Evolutionary conservation across 2,329 filamentous ascomycete species (phyloP).

Genomic region (Bipolaris gigantea): DNA sequence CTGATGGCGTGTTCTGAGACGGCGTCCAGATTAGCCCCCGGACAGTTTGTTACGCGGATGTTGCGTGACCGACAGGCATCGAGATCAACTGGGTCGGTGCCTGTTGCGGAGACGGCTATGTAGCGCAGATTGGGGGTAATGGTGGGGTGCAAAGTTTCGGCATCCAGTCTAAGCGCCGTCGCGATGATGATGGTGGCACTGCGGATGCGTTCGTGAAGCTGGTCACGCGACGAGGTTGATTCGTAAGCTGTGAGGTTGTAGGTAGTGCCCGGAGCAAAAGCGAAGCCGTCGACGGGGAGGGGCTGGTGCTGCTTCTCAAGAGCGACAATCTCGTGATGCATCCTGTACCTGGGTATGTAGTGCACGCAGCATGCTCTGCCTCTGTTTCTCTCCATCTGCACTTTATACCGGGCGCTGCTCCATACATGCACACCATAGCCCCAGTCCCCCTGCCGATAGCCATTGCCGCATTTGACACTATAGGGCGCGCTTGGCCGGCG

Average conservation of each 20-base stretch:
- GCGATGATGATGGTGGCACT: constrained; percentile 53
- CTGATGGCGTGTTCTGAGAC: constrained; percentile 56
- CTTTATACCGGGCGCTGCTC: not conserved
- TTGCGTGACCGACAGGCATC: constrained; percentile 48
- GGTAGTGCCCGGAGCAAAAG: constrained; percentile 41
- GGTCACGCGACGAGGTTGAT: constrained; percentile 28
- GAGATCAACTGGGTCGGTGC: constrained; percentile 53
- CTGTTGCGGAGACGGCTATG: constrained; percentile 52
- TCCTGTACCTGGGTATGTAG: constrained; percentile 6
- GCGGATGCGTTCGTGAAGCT: constrained; percentile 47
- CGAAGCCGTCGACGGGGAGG: constrained; percentile 41
- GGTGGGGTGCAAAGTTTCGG: constrained; percentile 43
- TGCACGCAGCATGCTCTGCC: not conserved
- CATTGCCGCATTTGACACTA: constrained; percentile 4
- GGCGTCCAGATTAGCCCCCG: constrained; percentile 52
- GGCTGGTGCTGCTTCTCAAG: constrained; percentile 50
- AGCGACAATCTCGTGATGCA: constrained; percentile 52
- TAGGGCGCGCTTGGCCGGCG: constrained; percentile 8
- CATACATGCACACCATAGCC: not conserved
- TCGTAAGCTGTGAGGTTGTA: constrained; percentile 48
- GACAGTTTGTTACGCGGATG: constrained; percentile 52
- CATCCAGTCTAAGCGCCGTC: constrained; percentile 47
- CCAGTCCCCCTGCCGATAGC: not conserved
- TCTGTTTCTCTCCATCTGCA: not conserved
- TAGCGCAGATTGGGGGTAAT: constrained; percentile 49